Percentiles rank a stretch among this genome's conserved stretches.
Conservation (phyloP, 441 rosid species). For the Erodium moschatum region DNA sequence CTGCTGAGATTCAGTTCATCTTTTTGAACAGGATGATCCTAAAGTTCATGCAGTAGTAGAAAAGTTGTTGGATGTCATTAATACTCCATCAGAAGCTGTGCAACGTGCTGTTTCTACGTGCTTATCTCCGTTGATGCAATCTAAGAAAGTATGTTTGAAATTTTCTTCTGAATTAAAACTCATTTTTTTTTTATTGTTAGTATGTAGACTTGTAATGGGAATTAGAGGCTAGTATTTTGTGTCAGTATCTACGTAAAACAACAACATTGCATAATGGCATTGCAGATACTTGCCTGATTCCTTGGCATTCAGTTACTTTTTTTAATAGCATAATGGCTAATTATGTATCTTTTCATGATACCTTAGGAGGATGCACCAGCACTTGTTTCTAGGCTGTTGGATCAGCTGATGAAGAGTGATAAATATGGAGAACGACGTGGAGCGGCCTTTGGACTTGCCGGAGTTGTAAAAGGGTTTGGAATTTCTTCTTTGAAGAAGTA, state of each 20-base stretch:
- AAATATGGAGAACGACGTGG: constrained; percentile 99
- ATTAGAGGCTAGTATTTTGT: not conserved
- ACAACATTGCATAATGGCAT: not conserved
- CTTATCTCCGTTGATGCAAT: constrained; percentile 79
- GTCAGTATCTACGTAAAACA: not conserved
- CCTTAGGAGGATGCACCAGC: constrained; percentile 67
- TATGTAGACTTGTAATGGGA: not conserved
- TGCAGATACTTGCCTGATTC: not conserved
- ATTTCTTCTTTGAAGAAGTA: constrained; percentile 77
- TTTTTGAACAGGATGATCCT: constrained; percentile 77
- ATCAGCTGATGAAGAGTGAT: constrained; percentile 82
- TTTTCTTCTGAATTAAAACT: not conserved
- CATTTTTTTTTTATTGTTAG: not conserved
- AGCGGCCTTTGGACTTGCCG: constrained; percentile 99
- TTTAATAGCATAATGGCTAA: not conserved
- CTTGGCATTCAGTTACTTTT: not conserved
- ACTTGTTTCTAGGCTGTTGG: constrained; percentile 70
- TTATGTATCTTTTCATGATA: constrained; percentile 10
- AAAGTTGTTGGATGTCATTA: constrained; percentile 88
- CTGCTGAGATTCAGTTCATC: constrained; percentile 18
- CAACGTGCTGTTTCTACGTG: constrained; percentile 93
- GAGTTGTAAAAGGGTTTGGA: constrained; percentile 90
- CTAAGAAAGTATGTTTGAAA: constrained; percentile 56
- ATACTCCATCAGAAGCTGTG: constrained; percentile 99
- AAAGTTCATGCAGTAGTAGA: constrained; percentile 89